Evolutionary conservation across 495 filamentous ascomycete genomes (phyloP).

Genomic region (Amorphotheca resinae): DNA sequence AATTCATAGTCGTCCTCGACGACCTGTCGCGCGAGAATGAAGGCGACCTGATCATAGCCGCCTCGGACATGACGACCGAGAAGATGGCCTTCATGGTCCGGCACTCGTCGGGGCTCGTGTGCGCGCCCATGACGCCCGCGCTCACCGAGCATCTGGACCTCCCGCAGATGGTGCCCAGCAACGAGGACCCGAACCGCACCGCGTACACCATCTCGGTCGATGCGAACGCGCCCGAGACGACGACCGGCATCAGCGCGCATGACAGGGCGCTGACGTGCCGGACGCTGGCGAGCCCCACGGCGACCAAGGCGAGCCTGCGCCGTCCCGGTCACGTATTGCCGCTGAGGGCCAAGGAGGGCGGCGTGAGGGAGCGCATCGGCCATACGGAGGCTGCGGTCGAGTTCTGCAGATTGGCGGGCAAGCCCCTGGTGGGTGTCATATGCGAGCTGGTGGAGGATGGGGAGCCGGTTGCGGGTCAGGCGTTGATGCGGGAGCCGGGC

Average conservation of each 20-base stretch:
- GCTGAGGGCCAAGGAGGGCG: constrained; percentile 65
- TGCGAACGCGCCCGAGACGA: constrained; percentile 54
- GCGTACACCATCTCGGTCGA: constrained; percentile 89
- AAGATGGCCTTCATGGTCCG: constrained; percentile 95
- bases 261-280: constrained; percentile 77
- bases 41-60: constrained; percentile 94
- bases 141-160: constrained; percentile 57
- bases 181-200: constrained; percentile 75
- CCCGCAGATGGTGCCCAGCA: constrained; percentile 77
- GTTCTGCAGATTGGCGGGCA: constrained; percentile 70
- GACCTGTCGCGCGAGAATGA: constrained; percentile 87
- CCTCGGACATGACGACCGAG: constrained; percentile 66
- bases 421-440: constrained; percentile 65
- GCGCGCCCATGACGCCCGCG: constrained; percentile 62
- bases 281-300: constrained; percentile 55
- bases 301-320: constrained; percentile 50
- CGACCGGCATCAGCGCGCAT: constrained; percentile 81
- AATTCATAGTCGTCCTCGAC: constrained; percentile 95
- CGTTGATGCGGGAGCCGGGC: constrained; percentile 46
- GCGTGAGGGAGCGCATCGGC: constrained; percentile 63
- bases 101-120: constrained; percentile 80
- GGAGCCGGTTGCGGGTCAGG: constrained; percentile 42
- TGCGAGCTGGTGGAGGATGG: constrained; percentile 79
- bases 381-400: constrained; percentile 92
- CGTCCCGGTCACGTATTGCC: constrained; percentile 88